Evolutionary conservation across 2,329 filamentous ascomycete genomes (phyloP).

Genomic region (Nemania serpens): DNA sequence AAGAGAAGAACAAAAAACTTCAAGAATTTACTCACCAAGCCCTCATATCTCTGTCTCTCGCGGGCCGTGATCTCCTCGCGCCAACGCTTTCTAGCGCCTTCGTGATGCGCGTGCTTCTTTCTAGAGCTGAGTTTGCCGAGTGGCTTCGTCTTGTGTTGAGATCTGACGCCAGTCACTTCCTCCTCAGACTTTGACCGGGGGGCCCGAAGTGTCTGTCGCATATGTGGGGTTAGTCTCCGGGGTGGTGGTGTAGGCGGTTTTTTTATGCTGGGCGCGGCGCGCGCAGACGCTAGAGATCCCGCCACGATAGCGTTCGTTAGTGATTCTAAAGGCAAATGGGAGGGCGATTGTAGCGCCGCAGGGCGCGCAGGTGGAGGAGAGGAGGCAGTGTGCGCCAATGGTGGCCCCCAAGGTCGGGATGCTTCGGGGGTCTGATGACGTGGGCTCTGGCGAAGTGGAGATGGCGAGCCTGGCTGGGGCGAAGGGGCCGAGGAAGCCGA

Average conservation of each 20-base stretch:
- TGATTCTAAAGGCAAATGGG: constrained; percentile 62
- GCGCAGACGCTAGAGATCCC: constrained; percentile 70
- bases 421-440: constrained; percentile 28
- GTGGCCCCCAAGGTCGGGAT: constrained; percentile 27
- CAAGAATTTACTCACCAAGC: constrained; percentile 51
- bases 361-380: constrained; percentile 16
- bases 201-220: constrained; percentile 71
- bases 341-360: constrained; percentile 27
- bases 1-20: neutral
- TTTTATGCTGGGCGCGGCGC: constrained; percentile 48
- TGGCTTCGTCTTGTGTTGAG: constrained; percentile 55
- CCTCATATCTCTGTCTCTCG: constrained; percentile 81
- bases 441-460: constrained; percentile 34
- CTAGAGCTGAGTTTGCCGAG: constrained; percentile 52
- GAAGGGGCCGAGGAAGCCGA: constrained; percentile 47
- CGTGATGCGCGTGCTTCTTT: constrained; percentile 75
- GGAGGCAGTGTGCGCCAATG: constrained; percentile 19
- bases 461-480: constrained; percentile 39
- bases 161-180: constrained; percentile 50
- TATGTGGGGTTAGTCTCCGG: constrained; percentile 54
- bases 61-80: constrained; percentile 72
- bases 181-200: constrained; percentile 55
- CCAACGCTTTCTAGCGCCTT: constrained; percentile 77
- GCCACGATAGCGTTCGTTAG: constrained; percentile 77
- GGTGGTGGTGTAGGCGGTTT: constrained; percentile 49